Evolutionary conservation across 305 asterid species (phyloP), one percentile per base, ranked within the genome.

Genomic region (Solanum hybrid): DNA sequence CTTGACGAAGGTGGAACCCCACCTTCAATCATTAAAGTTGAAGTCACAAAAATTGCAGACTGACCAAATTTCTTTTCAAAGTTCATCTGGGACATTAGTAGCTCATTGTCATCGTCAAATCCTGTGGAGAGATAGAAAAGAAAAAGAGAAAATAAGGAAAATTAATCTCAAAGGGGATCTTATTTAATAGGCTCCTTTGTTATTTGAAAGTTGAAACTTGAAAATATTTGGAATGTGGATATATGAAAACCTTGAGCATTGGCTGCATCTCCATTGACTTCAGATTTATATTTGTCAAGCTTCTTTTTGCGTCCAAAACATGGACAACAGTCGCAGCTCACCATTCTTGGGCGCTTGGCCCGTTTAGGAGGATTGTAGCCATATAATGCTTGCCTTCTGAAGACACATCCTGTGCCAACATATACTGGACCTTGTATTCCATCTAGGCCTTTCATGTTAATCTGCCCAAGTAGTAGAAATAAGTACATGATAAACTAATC

Each of bases 351-450:
- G 37, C 98, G 96, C 92, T 96, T 97, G 10, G 93, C 94, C 7
- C 96, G 93, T 92, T 95, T 95, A 34, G 98, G 98, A 88, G 99
- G 99, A 37, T 96, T 95, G 80, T 97, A 96, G 78, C 99, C 99
- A 81, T 97, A 97, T 79, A 97, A 90, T 31, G 99, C 98, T 90
- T 97, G 98, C 91, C 98, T 93, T 92, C 98, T 90, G 84, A 97
- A 96, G 72, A 97, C 98, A 91, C 99, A 97, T 87, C 99, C 99
- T 65, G 98, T 97, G 79, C 99, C 99, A 22, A 97, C 99, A 92
- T 97, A 97, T 9, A 95, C 99, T 15, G 99, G 99, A 84, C 99
- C 99, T 95, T 97, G 99, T 92, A 97, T 93, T 91, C 99, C 99
- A 75, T 97, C 99, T 41, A 97, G 95, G 41, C 99, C 99, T 94